Evolutionary conservation across 345 rosid species (phyloP).

Genomic region (Mallotus nudiflorus): DNA sequence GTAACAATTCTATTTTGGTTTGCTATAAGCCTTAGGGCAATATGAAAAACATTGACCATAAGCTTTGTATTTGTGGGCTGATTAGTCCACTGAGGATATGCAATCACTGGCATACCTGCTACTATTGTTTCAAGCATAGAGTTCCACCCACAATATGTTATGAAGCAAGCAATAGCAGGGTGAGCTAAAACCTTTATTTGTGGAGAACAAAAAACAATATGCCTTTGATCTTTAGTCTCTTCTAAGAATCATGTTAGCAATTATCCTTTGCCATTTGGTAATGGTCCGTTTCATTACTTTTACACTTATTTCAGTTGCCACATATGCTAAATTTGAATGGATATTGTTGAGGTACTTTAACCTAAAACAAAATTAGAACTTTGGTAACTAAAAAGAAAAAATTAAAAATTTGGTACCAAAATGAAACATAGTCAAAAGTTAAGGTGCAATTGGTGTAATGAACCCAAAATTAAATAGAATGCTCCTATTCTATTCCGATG

Average conservation of each 20-base stretch:
- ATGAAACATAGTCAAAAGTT: too few relatives aligned
- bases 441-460: too few relatives aligned
- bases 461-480: too few relatives aligned
- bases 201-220: conserved; percentile 49
- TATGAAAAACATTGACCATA: conserved; percentile 39
- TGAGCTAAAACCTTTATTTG: conserved; percentile 47
- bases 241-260: conserved; percentile 35
- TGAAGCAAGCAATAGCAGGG: conserved; percentile 40
- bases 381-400: too few relatives aligned
- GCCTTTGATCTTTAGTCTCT: conserved; percentile 39
- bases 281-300: conserved; percentile 27
- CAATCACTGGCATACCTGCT: conserved; percentile 49
- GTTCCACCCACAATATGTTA: conserved; percentile 67
- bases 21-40: conserved; percentile 38
- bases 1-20: conserved; percentile 25
- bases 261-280: conserved; percentile 22
- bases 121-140: conserved; percentile 41
- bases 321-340: too few relatives aligned
- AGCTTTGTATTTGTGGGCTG: conserved; percentile 59
- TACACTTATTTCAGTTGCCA: too few relatives aligned
- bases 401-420: too few relatives aligned
- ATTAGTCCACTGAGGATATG: conserved; percentile 53
- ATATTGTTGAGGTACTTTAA: too few relatives aligned
- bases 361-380: too few relatives aligned
- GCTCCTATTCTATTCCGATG: too few relatives aligned